Conservation (phyloP, 1,139 yeast species). For the Candida anutae region DNA sequence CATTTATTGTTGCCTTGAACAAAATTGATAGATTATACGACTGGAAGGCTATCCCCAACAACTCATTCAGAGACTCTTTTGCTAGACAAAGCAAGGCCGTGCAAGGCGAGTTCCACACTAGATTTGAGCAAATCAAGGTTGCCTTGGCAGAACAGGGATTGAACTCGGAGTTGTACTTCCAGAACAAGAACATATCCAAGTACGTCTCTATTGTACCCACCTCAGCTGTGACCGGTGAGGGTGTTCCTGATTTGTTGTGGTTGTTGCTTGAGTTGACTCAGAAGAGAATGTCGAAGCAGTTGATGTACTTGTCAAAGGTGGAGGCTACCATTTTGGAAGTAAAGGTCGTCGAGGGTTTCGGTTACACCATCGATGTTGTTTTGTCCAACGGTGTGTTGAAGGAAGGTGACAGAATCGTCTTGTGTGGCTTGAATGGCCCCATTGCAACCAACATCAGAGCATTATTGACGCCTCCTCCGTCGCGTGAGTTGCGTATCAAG, state of each 20-base stretch:
- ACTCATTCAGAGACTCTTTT: slow-evolving; percentile 91
- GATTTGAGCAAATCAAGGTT: slow-evolving; percentile 78
- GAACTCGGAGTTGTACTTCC: slow-evolving; percentile 92
- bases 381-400: slow-evolving; percentile 88
- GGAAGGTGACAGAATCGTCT: slow-evolving; percentile 92
- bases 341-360: slow-evolving; percentile 97
- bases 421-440: slow-evolving; percentile 98
- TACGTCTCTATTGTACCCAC: slow-evolving; percentile 97
- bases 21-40: slow-evolving; percentile 95
- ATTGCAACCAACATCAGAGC: slow-evolving; percentile 97
- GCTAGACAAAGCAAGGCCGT: slow-evolving; percentile 76
- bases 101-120: slow-evolving; percentile 84
- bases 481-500: slow-evolving; percentile 91
- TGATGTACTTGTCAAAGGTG: slow-evolving; percentile 87
- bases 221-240: slow-evolving; percentile 98
- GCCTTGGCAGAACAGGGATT: slow-evolving; percentile 97
- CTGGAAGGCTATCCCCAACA: slow-evolving; percentile 87
- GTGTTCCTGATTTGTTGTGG: slow-evolving; percentile 98
- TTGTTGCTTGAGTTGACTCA: slow-evolving; percentile 91
- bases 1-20: slow-evolving; percentile 92
- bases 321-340: slow-evolving; percentile 98
- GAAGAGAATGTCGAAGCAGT: slow-evolving; percentile 97
- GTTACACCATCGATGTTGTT: slow-evolving; percentile 97
- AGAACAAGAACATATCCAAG: slow-evolving; percentile 87
- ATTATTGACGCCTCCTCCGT: slow-evolving; percentile 92